These are phyloP conservation scores for Mimosa bimucronata DNA, from an alignment of 306 rosid genomes.

Conservation along the genomic window DNA sequence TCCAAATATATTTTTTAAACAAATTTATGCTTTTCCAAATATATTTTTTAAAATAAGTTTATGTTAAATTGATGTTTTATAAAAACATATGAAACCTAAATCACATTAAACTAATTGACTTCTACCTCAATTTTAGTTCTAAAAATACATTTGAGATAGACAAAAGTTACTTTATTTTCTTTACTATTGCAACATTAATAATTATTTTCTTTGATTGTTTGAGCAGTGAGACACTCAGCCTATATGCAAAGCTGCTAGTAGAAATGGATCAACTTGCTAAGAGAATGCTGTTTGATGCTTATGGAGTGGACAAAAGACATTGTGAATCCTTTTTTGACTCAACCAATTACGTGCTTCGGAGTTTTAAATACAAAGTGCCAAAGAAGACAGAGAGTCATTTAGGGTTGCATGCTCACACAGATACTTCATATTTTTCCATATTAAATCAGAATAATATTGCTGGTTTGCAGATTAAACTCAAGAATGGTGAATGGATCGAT, in stretches of 20 bases:
- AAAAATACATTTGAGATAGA: no score
- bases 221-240: conserved; percentile 32
- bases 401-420: conserved; percentile 42
- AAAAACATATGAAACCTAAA: no score
- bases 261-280: conserved; percentile 40
- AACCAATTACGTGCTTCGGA: conserved; percentile 36
- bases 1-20: no score
- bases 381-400: conserved; percentile 23
- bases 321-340: conserved; percentile 40
- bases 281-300: conserved; percentile 44
- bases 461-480: conserved; percentile 44
- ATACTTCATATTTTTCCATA: conserved; percentile 41
- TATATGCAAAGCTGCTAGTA: conserved; percentile 38
- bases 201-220: background rate
- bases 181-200: background rate
- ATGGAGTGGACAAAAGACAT: conserved; percentile 40
- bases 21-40: no score
- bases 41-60: no score
- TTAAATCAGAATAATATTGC: conserved; percentile 40
- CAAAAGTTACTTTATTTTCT: no score
- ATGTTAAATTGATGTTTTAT: no score
- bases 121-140: no score
- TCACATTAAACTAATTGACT: no score
- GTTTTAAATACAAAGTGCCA: conserved; percentile 37
- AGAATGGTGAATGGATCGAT: conserved; percentile 43